These are phyloP conservation scores for Cardamine chenopodiifolia DNA, from an alignment of 345 rosid species.

Conservation along the genomic window DNA sequence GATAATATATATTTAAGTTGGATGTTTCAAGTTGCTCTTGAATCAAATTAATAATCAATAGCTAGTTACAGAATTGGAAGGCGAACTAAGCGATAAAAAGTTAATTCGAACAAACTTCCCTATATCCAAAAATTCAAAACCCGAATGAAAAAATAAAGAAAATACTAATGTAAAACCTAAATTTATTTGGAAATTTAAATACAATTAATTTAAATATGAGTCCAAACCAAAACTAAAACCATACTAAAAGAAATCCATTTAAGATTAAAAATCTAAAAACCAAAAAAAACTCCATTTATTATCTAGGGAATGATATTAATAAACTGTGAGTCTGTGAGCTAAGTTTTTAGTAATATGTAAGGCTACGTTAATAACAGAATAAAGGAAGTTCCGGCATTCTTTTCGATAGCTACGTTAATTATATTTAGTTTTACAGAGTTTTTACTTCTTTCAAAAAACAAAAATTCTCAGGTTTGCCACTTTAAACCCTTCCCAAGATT, in stretches of 20 bases:
- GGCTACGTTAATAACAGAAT: slow-evolving; percentile 17
- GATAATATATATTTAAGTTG: neutral
- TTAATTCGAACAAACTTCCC: neutral
- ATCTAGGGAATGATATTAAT: neutral
- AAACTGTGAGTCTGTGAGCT: neutral
- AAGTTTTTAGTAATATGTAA: neutral
- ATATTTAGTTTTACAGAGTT: slow-evolving; percentile 10
- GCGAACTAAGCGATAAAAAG: neutral
- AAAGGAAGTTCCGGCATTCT: slow-evolving; percentile 36
- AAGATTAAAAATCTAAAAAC: neutral
- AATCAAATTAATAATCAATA: neutral
- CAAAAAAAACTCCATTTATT: neutral
- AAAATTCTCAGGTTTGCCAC: slow-evolving; percentile 24
- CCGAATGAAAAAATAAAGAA: neutral
- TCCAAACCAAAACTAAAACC: neutral
- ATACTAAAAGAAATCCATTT: neutral
- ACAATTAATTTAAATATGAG: neutral
- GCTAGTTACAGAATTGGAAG: neutral
- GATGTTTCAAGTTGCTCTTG: neutral
- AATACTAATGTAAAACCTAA: neutral
- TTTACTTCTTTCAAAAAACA: neutral
- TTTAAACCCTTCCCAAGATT: slow-evolving; percentile 42
- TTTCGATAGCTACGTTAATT: slow-evolving; percentile 32
- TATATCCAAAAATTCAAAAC: neutral
- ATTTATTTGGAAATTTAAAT: neutral